Base-by-base conservation (phyloP, 305 asterid species). In the Nicotiana rustica region DNA sequence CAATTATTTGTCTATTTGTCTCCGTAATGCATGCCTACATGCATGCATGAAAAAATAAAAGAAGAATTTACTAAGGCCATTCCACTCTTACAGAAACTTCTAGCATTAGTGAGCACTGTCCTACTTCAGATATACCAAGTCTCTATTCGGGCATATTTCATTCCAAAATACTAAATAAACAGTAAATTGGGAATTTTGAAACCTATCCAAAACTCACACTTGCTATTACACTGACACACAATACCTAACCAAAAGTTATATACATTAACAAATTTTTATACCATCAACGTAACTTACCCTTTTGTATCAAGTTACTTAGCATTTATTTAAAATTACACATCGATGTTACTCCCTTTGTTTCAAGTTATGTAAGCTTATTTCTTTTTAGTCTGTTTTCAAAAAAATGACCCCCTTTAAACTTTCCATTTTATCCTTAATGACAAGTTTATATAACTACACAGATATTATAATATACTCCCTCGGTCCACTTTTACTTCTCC, bases 121-220 rank as follows among this genome's bases (percentile, higher is more conserved):
- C 79, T 55, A 76, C 52, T 76, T 29, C 49, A 55, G 80, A 55
- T 60, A 76, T 76, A 55, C 49, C 49, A 76, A 76, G 31, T 17
- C 33, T 44, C 36, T 9, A 19, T 49, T 21, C 64, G 2, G 44
- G 41, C 64, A 49, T 49, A 49, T 25, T 73, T 49, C 79, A 75
- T 25, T 75, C 64, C 79, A 49, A 52, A 52, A 10, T 41, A 71
- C 10, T 71, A 33, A 14, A 25, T 49, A 75, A 49, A 67, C 52
- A 75, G 18, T 55, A 55, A 12, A 35, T 17, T 68, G 1, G 15
- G 25, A 44, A 5, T n/a, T 57, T 57, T 18, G 44, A 47, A 71
- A 0, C 38, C 13, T 44, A 19, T 44, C 38, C 61, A 47, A 47
- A 71, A 71, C 38, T 21, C 78, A 71, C 18, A 41, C 2, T 71